Base-by-base conservation (phyloP, 2,329 filamentous ascomycete genomes). In the Xylaria sp. region DNA sequence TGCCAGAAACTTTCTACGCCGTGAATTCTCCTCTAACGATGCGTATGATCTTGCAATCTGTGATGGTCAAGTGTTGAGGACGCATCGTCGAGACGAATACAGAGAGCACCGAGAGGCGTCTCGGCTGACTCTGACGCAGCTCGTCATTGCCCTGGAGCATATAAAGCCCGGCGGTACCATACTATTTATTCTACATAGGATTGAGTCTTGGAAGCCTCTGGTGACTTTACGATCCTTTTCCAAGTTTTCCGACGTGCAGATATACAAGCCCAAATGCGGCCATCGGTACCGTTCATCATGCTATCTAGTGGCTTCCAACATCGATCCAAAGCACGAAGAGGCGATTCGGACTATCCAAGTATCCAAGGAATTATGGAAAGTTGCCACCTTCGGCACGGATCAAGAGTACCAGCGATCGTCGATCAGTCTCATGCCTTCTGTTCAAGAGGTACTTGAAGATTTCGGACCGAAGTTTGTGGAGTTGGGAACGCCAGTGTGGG, bases 201-300 rank as follows among this genome's bases (percentile, higher is more conserved):
- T 78, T 0, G 79, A 83, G 56, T 64, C 64, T 0, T 77, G 72
- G 73, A 58, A 73, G 11, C 76, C 71, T 0, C 68, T 77, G 1
- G 50, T 66, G 0, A 51, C 78, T 0, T 49, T 84, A 8, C 65
- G 73, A 11, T 66, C 61, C 0, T 79, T 84, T 47, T 63, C 56
- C 11, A 65, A 68, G n/a, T 80, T 84, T 57, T 70, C 78, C 0
- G 50, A 66, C 0, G 65, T 83, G 0, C 48, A 59, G 19, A 63
- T 82, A 0, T 78, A 75, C 67, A 85, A 84, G 65, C 79, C 78
- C 0, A 62, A 6, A 1, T 66, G 6, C 1, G 64, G 59, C 2
- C 79, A 84, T 59, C 67, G 64, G 1, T 78, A 69, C 18, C 70
- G 76, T 3, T 79, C 76, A 0, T 83, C 80, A 0, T 85, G 83